Base-by-base conservation (phyloP, 306 rosid genomes). In the Malus orientalis region DNA sequence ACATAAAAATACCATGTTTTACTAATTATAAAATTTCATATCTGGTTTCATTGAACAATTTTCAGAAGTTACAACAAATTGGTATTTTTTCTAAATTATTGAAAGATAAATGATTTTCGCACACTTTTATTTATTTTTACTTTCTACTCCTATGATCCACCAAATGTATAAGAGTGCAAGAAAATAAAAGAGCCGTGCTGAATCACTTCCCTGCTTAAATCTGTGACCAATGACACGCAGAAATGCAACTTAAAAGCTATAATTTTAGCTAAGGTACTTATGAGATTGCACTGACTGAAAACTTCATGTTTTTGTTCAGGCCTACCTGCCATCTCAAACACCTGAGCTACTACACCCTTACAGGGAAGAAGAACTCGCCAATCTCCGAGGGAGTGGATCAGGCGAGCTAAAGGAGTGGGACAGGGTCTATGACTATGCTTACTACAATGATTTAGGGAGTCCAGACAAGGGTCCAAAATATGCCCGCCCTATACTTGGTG, bases 351-450 rank as follows among this genome's bases (percentile, higher is more conserved):
- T 95, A 59, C 80, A 80, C 23, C 87, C 86, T 70, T 84, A 87
- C 19, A 84, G 97, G 72, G 88, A 87, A 84, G 88, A 89, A 81
- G 99, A 95, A 76, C 85, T 95, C 1, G 76, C 3, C 16, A 83
- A 75, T 61, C 96, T 91, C 14, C 85, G 93, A 0, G 99, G 99
- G 44, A 82, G 84, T 40, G 91, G 93, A 18, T 40, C 47, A 0
- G 91, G 92, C 10, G 85, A 87, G 83, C 96, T 91, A 16, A 76
- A 86, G 77, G 97, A 95, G 36, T 95, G 99, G 99, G 99, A 92
- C 76, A 87, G 99, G 87, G 93, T 95, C 9, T 95, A 95, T 76
- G 99, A 95, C 86, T 95, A 95, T 66, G 99, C 83, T 76, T 86
- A 11, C 83, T 95, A 95, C 88, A 92, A 95, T 64, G 99, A 95